Conservation (phyloP, 495 filamentous ascomycete genomes). For the Trichoderma parareesei region DNA sequence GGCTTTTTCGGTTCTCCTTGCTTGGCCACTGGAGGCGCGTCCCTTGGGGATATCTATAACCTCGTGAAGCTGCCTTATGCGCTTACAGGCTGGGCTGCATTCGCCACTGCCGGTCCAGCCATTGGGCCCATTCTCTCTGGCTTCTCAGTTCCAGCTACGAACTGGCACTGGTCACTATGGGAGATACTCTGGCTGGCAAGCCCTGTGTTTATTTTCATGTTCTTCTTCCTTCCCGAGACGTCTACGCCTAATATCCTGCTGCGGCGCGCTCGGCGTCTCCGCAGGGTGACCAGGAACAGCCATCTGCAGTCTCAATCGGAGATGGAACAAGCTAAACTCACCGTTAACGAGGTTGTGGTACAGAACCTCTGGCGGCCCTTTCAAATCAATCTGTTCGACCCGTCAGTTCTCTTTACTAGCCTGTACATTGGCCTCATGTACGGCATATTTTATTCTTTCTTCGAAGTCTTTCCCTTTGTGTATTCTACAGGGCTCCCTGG, state of each 20-base stretch:
- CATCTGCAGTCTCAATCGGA: constrained; percentile 43
- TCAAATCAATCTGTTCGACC: constrained; percentile 55
- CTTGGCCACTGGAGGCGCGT: constrained; percentile 66
- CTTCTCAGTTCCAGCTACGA: constrained; percentile 49
- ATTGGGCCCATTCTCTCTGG: constrained; percentile 56
- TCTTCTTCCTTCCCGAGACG: constrained; percentile 39
- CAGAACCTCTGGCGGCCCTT: constrained; percentile 54
- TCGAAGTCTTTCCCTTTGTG: constrained; percentile 65
- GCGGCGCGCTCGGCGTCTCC: constrained; percentile 31
- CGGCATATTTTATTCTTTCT: constrained; percentile 62
- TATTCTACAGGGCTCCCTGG: constrained; percentile 29
- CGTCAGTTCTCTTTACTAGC: constrained; percentile 53
- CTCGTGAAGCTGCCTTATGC: constrained; percentile 67
- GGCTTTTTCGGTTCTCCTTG: constrained; percentile 71
- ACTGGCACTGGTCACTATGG: constrained; percentile 51
- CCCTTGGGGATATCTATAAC: constrained; percentile 69
- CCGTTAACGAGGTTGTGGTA: constrained; percentile 36
- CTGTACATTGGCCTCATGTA: constrained; percentile 56
- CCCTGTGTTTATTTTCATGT: constrained; percentile 37
- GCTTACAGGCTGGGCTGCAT: constrained; percentile 49
- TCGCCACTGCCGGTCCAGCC: constrained; percentile 37
- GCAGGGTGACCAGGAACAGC: constrained; percentile 32
- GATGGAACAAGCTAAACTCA: constrained; percentile 43
- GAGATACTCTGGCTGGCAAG: constrained; percentile 46
- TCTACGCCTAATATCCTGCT: constrained; percentile 38